These are phyloP conservation scores for Geranomyces michiganensis DNA, from an alignment of 192 early-diverging fungal genomes.

Conservation along the genomic window DNA sequence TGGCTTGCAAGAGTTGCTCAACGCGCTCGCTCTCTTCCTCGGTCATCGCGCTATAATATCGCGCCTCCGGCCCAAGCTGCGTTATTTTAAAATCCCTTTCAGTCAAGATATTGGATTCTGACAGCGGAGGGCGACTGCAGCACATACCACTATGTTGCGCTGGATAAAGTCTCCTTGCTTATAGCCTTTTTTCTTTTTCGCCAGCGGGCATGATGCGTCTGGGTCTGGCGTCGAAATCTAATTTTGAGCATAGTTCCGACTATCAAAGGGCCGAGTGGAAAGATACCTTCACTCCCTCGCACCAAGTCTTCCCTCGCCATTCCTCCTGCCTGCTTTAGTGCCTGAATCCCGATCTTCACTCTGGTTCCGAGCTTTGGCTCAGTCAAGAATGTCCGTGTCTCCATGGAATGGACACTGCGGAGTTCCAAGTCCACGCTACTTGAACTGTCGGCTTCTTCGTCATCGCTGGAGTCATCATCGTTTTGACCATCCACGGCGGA, in stretches of 20 bases:
- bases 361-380: conserved; percentile 43
- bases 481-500: not conserved
- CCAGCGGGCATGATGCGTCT: too few species aligned
- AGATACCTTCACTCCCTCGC: not conserved
- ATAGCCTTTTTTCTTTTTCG: conserved; percentile 36
- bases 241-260: too few species aligned
- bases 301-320: conserved; percentile 7
- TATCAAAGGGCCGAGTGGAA: too few species aligned
- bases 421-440: conserved; percentile 36
- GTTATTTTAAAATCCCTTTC: not conserved
- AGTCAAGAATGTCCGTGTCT: conserved; percentile 51
- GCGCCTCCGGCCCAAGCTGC: conserved; percentile 51
- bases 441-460: not conserved
- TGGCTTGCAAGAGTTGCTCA: conserved; percentile 32
- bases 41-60: conserved; percentile 56
- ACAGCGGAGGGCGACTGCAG: not conserved
- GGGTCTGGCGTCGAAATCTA: too few species aligned
- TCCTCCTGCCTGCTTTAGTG: conserved; percentile 11
- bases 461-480: conserved; percentile 27
- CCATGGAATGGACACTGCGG: conserved; percentile 45
- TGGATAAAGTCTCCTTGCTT: conserved; percentile 51
- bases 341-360: conserved; percentile 28
- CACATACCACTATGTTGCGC: conserved; percentile 49
- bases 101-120: not conserved
- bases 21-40: conserved; percentile 50